These are phyloP conservation scores for Coemansia javaensis DNA, from an alignment of 192 early-diverging fungal species.

Conservation along the genomic window DNA sequence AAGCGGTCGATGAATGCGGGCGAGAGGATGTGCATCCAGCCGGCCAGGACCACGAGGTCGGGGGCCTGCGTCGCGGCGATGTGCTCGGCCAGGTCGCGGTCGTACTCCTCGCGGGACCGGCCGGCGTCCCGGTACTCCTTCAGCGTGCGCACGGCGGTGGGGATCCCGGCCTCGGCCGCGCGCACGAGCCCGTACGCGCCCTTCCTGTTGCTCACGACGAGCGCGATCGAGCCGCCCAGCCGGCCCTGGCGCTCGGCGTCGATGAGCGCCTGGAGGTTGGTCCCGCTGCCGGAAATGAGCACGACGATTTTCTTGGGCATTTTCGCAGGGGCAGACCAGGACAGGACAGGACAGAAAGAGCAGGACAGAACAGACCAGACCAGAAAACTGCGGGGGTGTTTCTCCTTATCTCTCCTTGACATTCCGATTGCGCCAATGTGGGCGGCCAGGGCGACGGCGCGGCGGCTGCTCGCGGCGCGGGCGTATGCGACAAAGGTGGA, in stretches of 20 bases:
- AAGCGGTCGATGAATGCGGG: conserved; percentile 76
- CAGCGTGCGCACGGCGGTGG: conserved; percentile 74
- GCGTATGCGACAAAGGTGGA: conserved; percentile 46
- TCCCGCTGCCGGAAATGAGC: conserved; percentile 89
- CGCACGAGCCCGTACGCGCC: conserved; percentile 86
- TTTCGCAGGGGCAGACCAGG: background rate
- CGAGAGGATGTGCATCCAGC: conserved; percentile 98
- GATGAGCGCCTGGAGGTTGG: conserved; percentile 96
- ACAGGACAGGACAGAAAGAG: background rate
- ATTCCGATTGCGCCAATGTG: no score
- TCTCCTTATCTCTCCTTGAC: background rate
- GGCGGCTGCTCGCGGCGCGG: no score
- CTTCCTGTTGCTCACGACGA: conserved; percentile 87
- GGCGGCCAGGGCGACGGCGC: no score
- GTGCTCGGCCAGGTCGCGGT: conserved; percentile 72
- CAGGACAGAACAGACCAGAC: background rate
- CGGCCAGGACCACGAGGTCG: conserved; percentile 88
- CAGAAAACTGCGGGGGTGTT: background rate
- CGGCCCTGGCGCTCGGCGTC: conserved; percentile 59
- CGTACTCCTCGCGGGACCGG: conserved; percentile 83
- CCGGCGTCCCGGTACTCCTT: conserved; percentile 80
- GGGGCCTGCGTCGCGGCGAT: conserved; percentile 58
- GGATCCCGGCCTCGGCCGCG: conserved; percentile 74
- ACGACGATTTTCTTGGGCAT: conserved; percentile 67
- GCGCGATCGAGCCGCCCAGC: conserved; percentile 64